Base-by-base conservation (phyloP, 2,329 filamentous ascomycete species). In the Ascosphaera aggregata region DNA sequence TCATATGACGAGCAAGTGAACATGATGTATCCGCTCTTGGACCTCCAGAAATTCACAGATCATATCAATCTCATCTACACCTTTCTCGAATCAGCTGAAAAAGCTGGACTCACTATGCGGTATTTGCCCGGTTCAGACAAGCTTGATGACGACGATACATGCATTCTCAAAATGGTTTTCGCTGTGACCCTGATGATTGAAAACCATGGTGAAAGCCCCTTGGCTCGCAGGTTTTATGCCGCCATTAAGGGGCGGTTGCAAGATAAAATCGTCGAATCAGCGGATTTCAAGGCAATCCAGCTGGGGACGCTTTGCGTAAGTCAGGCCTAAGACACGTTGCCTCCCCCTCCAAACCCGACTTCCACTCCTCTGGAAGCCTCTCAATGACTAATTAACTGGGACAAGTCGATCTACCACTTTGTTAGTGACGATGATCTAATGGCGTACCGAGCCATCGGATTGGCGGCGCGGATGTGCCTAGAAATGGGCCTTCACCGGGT, bases 1-100 rank as follows among this genome's bases (percentile, higher is more conserved):
- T 63, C 91, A 0, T 86, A 89, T 51, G 80, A 92, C 46, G 84
- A 94, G 48, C 85, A 94, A 53, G 76, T 91, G 49, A 81, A 81
- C 34, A 70, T 86, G 49, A 91, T 93, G 81, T 93, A 92, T 53
- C 86, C 86, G 0, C 70, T 93, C 3, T 56, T 92, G 36, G 70
- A 80, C 46, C 77, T 92, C 27, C 70, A 78, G 34, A 66, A 66
- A 34, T 62, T 91, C 31, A 73, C 80, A 30, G 62, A 64, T 4
- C 79, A 92, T 52, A 74, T 76, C 4, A 73, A 69, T 44, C 65
- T 67, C 42, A 60, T 93, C 1, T 76, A 75, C 41, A 64, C 69
- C 0, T 89, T 80, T 53, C 73, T 89, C 51, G 78, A 84, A 46
- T 69, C 73, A 20, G 72, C 71, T 13, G 55, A 64, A 19, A 60